A percentile compares a stretch with the other conserved stretches of the same genome.
phyloP scores from a whole-genome alignment of 768 basidiomycete genomes.

The Lactarius evosmus region DNA sequence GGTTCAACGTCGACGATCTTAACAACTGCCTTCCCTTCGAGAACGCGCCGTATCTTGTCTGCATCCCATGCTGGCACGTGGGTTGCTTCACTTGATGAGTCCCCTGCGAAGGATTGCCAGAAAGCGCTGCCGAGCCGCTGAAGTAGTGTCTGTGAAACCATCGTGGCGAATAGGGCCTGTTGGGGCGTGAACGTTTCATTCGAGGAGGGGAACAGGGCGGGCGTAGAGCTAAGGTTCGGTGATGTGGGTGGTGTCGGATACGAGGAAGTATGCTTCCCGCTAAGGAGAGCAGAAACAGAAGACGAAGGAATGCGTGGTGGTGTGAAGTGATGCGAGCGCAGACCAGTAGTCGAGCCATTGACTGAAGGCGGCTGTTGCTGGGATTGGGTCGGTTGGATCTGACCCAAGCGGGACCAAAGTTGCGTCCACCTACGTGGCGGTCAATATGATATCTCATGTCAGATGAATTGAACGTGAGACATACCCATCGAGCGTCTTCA shows the following conservation, averaged over 20 bases:
- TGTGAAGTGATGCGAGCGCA: conserved; percentile 40
- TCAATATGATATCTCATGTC: conserved; percentile 13
- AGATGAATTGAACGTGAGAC: conserved; percentile 32
- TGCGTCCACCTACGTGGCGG: conserved; percentile 65
- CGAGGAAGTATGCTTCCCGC: conserved; percentile 42
- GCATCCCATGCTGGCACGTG: conserved; percentile 44
- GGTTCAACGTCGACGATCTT: conserved; percentile 72
- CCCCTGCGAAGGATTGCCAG: conserved; percentile 87
- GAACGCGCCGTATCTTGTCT: conserved; percentile 75
- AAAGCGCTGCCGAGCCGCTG: conserved; percentile 73
- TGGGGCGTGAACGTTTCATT: conserved; percentile 35
- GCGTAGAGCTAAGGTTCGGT: conserved; percentile 35
- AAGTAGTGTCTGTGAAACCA: conserved; percentile 75
- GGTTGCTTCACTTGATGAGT: conserved; percentile 29
- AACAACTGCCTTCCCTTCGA: conserved; percentile 81
- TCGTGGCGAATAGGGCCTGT: conserved; percentile 58
- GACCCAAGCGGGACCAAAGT: conserved; percentile 85
- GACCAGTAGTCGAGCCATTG: conserved; percentile 32
- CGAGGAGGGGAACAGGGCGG: conserved; percentile 33
- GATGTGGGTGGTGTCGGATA: conserved; percentile 47
- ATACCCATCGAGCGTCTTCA: conserved; percentile 81
- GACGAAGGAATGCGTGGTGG: conserved; percentile 22
- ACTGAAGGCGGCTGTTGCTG: conserved; percentile 24
- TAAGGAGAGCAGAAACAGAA: conserved; percentile 38
- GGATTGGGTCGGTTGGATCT: conserved; percentile 52